Percentiles rank a stretch among this genome's conserved stretches.
Conservation (phyloP, 345 rosid species). For the Hypericum perforatum region DNA sequence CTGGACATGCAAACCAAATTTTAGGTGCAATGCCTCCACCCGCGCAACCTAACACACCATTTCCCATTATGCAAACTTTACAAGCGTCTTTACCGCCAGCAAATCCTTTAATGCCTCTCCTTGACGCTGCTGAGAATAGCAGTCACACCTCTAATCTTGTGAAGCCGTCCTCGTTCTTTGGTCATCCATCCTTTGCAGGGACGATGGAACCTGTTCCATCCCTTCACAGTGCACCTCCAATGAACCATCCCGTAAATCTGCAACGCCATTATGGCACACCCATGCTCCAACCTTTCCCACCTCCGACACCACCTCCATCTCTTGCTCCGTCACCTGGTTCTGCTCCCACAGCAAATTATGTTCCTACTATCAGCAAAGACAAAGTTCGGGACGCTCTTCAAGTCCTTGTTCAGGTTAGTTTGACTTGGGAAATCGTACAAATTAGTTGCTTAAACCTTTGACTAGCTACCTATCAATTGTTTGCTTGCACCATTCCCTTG, state of each 20-base stretch:
- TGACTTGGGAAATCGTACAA: constrained; percentile 3
- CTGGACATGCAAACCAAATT: constrained; percentile 42
- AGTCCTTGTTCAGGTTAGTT: constrained; percentile 66
- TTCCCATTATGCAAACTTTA: constrained; percentile 33
- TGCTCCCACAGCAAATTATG: constrained; percentile 27
- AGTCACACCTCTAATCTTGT: constrained; percentile 49
- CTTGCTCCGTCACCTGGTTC: constrained; percentile 47
- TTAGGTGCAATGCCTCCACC: constrained; percentile 32
- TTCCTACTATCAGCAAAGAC: constrained; percentile 53
- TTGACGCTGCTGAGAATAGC: constrained; percentile 36
- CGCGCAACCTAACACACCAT: constrained; percentile 30
- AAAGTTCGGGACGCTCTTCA: constrained; percentile 66
- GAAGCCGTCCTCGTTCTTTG: constrained; percentile 63
- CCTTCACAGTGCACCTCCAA: constrained; percentile 49
- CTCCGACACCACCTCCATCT: constrained; percentile 79
- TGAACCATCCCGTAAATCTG: constrained; percentile 36
- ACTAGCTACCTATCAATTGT: background rate
- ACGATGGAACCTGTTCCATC: constrained; percentile 41
- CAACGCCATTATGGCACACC: constrained; percentile 77
- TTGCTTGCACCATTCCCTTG: background rate
- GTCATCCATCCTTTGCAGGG: constrained; percentile 30
- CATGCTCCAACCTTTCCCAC: constrained; percentile 90
- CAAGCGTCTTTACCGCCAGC: constrained; percentile 39
- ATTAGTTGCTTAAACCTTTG: background rate
- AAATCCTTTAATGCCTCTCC: constrained; percentile 35